Evolutionary conservation across 2,329 filamentous ascomycete species (phyloP).

Genomic region (Trichophyton rubrum): DNA sequence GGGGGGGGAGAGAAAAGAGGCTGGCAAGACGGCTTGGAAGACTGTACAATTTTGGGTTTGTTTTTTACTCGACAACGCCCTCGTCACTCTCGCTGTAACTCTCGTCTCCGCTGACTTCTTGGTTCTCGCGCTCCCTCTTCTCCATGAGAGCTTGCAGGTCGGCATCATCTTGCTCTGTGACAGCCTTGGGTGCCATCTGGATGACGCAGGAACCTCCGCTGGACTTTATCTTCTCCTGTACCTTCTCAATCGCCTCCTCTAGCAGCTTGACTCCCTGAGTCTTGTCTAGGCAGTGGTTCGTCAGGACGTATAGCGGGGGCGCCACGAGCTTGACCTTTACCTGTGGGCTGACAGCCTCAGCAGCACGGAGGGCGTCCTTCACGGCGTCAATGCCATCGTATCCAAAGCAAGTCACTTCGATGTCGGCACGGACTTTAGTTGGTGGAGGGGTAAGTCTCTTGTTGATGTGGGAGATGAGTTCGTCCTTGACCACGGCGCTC

Average conservation of each 20-base stretch:
- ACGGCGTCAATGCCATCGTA: constrained; percentile 98
- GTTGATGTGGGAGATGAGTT: constrained; percentile 88
- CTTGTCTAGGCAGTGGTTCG: constrained; percentile 93
- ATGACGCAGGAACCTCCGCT: constrained; percentile 71
- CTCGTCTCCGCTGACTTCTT: constrained; percentile 95
- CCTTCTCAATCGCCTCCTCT: constrained; percentile 80
- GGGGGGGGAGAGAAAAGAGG: neutral
- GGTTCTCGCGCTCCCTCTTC: constrained; percentile 95
- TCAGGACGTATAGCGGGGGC: constrained; percentile 90
- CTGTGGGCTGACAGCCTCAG: constrained; percentile 88
- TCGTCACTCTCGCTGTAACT: constrained; percentile 92
- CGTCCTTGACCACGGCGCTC: constrained; percentile 69
- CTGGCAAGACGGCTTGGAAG: neutral
- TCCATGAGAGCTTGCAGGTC: constrained; percentile 97
- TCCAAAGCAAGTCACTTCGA: constrained; percentile 88
- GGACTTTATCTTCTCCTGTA: constrained; percentile 64
- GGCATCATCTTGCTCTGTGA: constrained; percentile 95
- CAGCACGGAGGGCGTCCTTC: constrained; percentile 80
- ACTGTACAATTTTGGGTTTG: neutral
- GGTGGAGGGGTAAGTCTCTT: constrained; percentile 95
- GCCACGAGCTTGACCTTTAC: constrained; percentile 99
- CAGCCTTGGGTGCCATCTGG: constrained; percentile 98
- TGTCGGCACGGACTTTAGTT: constrained; percentile 96
- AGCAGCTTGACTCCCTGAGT: constrained; percentile 67
- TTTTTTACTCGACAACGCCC: constrained; percentile 43